Evolutionary conservation across 306 rosid species (phyloP), one percentile per base, ranked within the genome.

Genomic region (Hippophae tibetana): DNA sequence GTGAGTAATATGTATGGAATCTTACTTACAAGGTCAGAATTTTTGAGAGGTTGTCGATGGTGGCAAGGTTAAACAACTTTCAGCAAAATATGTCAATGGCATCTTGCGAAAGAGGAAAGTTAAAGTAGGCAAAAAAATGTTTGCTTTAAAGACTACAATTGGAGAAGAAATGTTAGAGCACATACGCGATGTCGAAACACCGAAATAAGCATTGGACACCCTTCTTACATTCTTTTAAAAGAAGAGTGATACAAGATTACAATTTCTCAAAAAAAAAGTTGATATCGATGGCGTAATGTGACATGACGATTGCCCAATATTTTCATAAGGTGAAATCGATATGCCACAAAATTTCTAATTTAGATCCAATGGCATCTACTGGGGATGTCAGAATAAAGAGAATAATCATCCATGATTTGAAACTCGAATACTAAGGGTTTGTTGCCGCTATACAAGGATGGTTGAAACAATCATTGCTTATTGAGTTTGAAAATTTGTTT

Each of bases 331-430:
- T 47, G 12, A 47, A 47, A 47, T 6, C 1, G 5, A 3, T 47
- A 6, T 6, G 50, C 10, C 10, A 12, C 9, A 47, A 59, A 13
- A 59, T 59, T 14, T 43, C 51, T 11, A 14, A 42, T 9, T 59
- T 59, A 59, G 63, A 59, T 43, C 26, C 51, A 7, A 7, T 0
- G 6, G 27, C 63, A n/a, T 5, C 7, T 1, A 43, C 40, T 42
- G 6, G 27, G 10, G 50, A 59, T 3, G 2, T 52, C 3, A 59
- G 51, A 25, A 59, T 42, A 5, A 59, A 27, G 23, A 1, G 52
- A 13, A 59, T 59, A 42, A 59, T 59, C 14, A 43, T 59, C 9
- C 4, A 59, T 59, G 63, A 47, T 1, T 45, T 42, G 49, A 59
- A 51, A 43, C 51, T 31, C 0, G 6, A 43, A n/a, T 59, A 43